phyloP scores from a whole-genome alignment of 2,329 filamentous ascomycete genomes.

The Ceratocystis cacaofunesta region DNA sequence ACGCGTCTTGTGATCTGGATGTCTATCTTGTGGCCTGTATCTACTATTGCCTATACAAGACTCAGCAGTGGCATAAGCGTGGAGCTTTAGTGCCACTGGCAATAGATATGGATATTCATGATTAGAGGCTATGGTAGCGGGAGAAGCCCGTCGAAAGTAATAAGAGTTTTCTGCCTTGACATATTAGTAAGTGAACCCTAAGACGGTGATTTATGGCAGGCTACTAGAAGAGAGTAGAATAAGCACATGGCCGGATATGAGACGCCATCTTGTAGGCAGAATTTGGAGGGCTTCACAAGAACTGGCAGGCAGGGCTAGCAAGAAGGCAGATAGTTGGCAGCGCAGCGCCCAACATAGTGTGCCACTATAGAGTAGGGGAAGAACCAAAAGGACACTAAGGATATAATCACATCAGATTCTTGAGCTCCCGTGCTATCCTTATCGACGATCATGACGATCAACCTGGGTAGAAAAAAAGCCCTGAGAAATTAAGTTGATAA shows the following conservation, averaged over 20 bases:
- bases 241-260: too few species aligned
- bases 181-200: too few species aligned
- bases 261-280: too few species aligned
- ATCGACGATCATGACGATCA: constrained; percentile 2
- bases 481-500: background rate
- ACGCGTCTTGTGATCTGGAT: background rate
- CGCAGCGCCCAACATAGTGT: too few species aligned
- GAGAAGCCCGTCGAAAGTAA: too few species aligned
- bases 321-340: too few species aligned
- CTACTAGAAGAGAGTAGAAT: too few species aligned
- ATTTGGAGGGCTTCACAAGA: background rate
- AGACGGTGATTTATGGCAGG: too few species aligned
- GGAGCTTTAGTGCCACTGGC: background rate
- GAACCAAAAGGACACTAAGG: background rate
- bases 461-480: background rate
- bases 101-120: background rate
- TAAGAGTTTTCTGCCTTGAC: too few species aligned
- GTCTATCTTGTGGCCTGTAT: background rate
- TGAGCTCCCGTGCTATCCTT: background rate
- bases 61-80: background rate
- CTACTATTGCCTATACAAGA: background rate
- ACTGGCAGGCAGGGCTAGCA: too few species aligned
- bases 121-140: too few species aligned
- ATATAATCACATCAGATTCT: background rate
- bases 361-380: too few species aligned